phyloP scores from a whole-genome alignment of 1,139 yeast genomes.

The Barnettozyma hawaiiensis region DNA sequence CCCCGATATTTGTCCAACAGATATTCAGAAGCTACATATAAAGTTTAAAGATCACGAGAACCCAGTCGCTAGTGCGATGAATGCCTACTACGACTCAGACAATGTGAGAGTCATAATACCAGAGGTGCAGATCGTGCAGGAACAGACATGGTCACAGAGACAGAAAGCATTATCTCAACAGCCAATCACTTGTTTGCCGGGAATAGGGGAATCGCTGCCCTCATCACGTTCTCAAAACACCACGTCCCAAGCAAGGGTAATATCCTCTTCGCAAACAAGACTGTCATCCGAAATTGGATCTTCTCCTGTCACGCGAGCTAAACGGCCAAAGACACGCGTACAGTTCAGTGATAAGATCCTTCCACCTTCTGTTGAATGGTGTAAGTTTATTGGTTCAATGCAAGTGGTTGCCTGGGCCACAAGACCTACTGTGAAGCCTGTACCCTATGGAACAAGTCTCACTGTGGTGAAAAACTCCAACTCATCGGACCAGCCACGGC shows the following conservation, averaged over 20 bases:
- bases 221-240: background rate
- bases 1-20: conserved; percentile 17
- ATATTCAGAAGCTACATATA: conserved; percentile 7
- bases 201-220: background rate
- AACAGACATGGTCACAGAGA: background rate
- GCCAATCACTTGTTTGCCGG: background rate
- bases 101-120: background rate
- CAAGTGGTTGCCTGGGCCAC: conserved; percentile 82
- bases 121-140: background rate
- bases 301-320: background rate
- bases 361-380: conserved; percentile 25
- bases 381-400: conserved; percentile 59
- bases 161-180: background rate
- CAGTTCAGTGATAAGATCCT: conserved; percentile 1
- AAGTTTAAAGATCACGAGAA: conserved; percentile 11
- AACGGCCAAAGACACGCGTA: background rate
- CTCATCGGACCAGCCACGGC: conserved; percentile 27
- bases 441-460: conserved; percentile 46
- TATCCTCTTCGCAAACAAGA: background rate
- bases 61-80: conserved; percentile 21
- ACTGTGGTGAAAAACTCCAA: conserved; percentile 31
- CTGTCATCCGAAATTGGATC: background rate
- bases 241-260: background rate
- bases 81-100: conserved; percentile 18
- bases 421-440: conserved; percentile 55